Percentiles rank a stretch among this genome's conserved stretches.
Evolutionary conservation across 768 basidiomycete species (phyloP).

Genomic region (Roridomyces roridus): DNA sequence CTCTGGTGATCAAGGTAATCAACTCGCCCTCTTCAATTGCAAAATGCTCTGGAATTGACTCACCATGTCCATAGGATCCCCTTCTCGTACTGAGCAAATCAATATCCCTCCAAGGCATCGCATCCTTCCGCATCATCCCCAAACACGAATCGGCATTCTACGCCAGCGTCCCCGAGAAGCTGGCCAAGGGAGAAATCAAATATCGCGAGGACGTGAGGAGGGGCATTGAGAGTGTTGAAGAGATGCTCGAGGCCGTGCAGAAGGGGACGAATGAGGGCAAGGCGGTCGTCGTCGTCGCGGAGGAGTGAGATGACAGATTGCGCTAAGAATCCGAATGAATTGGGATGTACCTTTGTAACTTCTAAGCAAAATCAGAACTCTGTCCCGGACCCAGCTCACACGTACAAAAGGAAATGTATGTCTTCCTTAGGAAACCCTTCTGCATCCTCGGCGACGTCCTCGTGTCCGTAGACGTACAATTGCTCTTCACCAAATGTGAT

Average conservation of each 20-base stretch:
- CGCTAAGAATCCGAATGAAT: too few relatives aligned
- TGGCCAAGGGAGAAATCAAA: slow-evolving; percentile 55
- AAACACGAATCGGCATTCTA: slow-evolving; percentile 52
- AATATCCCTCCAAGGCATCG: slow-evolving; percentile 46
- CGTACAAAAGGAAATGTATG: too few relatives aligned
- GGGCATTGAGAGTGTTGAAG: slow-evolving; percentile 47
- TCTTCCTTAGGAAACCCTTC: too few relatives aligned
- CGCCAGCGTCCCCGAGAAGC: slow-evolving; percentile 41
- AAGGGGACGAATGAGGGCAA: slow-evolving; percentile 41
- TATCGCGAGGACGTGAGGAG: slow-evolving; percentile 50
- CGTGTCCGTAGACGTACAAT: too few relatives aligned
- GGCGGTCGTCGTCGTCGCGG: slow-evolving; percentile 11
- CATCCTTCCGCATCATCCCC: slow-evolving; percentile 34
- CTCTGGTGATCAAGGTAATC: too few relatives aligned
- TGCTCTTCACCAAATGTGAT: too few relatives aligned
- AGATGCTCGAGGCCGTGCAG: slow-evolving; percentile 34
- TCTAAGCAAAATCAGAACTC: too few relatives aligned
- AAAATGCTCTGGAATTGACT: slow-evolving; percentile 2
- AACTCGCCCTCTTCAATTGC: too few relatives aligned
- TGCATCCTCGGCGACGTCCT: too few relatives aligned
- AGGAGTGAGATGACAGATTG: too few relatives aligned
- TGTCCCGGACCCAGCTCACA: too few relatives aligned
- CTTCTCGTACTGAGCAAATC: slow-evolving; percentile 46
- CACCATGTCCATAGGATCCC: slow-evolving; percentile 38
- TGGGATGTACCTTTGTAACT: too few relatives aligned